phyloP scores from a whole-genome alignment of 495 filamentous ascomycete genomes.

The Trichoderma asperelloides region DNA sequence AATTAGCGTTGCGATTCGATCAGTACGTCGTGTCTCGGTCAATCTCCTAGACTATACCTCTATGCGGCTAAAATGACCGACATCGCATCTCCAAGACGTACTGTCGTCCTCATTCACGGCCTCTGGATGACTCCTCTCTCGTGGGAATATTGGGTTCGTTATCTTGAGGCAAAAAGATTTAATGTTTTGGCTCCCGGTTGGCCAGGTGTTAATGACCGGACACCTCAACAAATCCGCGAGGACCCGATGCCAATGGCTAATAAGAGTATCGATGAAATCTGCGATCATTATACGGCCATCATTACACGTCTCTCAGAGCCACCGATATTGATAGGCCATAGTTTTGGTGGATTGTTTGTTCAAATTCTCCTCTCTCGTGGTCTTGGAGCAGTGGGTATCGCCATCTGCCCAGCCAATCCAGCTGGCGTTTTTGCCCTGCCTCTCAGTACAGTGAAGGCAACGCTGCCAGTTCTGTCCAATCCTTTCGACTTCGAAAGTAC shows the following conservation, averaged over 20 bases:
- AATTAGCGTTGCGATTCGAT: no score
- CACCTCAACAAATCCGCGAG: slow-evolving; percentile 11
- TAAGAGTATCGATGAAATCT: slow-evolving; percentile 13
- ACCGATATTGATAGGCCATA: slow-evolving; percentile 19
- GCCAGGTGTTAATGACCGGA: slow-evolving; percentile 16
- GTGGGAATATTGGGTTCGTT: slow-evolving; percentile 18
- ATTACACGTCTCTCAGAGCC: slow-evolving; percentile 13
- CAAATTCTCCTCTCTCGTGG: slow-evolving; percentile 16
- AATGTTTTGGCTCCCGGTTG: slow-evolving; percentile 16
- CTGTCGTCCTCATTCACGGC: slow-evolving; percentile 17
- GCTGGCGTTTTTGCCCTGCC: slow-evolving; percentile 13
- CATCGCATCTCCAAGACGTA: slow-evolving; percentile 8
- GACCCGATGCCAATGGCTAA: slow-evolving; percentile 13
- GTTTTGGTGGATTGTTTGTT: slow-evolving; percentile 16
- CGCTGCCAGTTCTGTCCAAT: slow-evolving; percentile 12
- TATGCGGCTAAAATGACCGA: background rate
- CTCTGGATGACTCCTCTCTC: slow-evolving; percentile 19
- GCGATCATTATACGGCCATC: slow-evolving; percentile 14
- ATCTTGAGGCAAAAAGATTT: slow-evolving; percentile 13
- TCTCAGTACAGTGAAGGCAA: slow-evolving; percentile 14
- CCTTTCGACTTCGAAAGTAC: slow-evolving; percentile 15
- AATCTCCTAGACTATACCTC: background rate
- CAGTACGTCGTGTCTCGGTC: no score
- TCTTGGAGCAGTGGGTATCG: slow-evolving; percentile 14
- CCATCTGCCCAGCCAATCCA: slow-evolving; percentile 14